Conservation (phyloP, 352 stramenopile genomes). For the Pythium sp. region DNA sequence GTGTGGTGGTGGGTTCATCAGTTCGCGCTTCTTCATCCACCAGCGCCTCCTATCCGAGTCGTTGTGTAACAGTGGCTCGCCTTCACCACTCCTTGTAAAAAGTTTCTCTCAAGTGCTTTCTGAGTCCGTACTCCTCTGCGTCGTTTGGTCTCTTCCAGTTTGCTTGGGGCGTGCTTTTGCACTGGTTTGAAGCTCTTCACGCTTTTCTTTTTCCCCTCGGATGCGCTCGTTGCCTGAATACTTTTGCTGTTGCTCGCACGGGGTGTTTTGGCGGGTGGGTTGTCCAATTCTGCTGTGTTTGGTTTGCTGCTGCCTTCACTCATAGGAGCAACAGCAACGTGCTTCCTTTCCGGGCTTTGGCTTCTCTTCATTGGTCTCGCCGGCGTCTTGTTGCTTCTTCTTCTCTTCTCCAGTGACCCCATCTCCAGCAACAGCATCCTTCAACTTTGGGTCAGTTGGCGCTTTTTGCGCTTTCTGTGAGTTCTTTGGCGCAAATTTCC, state of each 20-base stretch:
- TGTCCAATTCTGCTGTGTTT: too few species aligned
- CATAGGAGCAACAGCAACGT: too few species aligned
- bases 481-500: too few species aligned
- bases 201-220: neutral
- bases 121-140: neutral
- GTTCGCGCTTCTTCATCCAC: neutral
- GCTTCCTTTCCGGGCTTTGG: too few species aligned
- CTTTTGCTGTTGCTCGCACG: neutral
- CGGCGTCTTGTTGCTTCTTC: too few species aligned
- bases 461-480: too few species aligned
- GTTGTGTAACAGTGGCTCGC: neutral
- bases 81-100: neutral
- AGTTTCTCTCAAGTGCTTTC: neutral
- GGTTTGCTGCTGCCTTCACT: too few species aligned
- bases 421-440: too few species aligned
- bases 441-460: too few species aligned
- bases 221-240: neutral
- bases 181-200: neutral
- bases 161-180: slow-evolving; percentile 1
- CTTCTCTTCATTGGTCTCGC: too few species aligned
- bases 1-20: neutral
- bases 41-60: neutral
- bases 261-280: too few species aligned
- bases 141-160: neutral
- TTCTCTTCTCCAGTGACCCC: too few species aligned